phyloP scores from a whole-genome alignment of 192 early-diverging fungal genomes.

The Coemansia sp. region DNA sequence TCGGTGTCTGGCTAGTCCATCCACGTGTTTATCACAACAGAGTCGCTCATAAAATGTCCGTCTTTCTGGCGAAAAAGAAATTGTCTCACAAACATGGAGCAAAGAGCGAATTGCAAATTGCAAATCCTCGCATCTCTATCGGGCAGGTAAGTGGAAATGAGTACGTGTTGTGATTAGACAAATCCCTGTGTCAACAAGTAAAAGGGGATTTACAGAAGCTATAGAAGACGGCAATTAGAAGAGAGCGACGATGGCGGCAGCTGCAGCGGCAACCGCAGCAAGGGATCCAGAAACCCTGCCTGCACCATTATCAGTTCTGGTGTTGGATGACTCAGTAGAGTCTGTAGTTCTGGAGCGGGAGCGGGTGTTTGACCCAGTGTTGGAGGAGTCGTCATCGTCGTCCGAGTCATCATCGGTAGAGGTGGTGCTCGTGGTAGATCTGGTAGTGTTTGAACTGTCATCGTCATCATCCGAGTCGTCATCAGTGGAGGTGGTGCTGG shows the following conservation, averaged over 20 bases:
- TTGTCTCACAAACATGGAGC: no score
- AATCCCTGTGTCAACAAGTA: background rate
- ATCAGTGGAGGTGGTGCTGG: background rate
- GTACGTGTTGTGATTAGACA: background rate
- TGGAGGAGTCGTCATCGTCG: background rate
- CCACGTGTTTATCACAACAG: no score
- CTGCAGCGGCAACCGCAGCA: conserved; percentile 7
- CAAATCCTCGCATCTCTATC: background rate
- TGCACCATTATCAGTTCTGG: background rate
- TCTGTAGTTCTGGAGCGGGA: background rate
- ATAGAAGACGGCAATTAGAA: background rate
- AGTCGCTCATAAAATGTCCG: no score
- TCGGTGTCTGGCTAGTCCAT: no score
- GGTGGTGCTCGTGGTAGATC: background rate
- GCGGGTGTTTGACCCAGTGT: background rate
- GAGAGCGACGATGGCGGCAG: background rate
- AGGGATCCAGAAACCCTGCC: conserved; percentile 5
- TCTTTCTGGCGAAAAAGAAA: no score
- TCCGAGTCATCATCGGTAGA: background rate
- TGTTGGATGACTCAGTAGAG: background rate
- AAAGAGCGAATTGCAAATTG: background rate
- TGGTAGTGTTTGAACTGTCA: background rate
- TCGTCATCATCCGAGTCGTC: background rate
- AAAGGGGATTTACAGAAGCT: background rate
- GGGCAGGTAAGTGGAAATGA: background rate